Base-by-base conservation (phyloP, 257 asterid genomes). In the Primulina tabacum region DNA sequence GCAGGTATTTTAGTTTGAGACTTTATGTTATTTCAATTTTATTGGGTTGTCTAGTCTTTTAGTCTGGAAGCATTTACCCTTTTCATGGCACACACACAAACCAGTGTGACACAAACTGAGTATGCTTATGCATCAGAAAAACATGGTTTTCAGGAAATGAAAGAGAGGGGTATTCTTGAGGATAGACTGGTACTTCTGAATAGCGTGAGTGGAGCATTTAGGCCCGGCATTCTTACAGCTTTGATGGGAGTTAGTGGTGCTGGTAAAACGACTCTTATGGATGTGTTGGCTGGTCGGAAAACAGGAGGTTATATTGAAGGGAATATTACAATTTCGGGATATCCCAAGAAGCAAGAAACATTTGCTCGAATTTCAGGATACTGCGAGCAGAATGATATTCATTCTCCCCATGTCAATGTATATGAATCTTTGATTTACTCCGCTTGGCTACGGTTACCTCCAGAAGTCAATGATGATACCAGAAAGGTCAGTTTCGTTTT, bases 231-330 rank as follows among this genome's bases (percentile, higher is more conserved):
- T 70, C 84, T 88, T 26, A 81, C 92, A 11, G 90, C 95, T 70
- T 64, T 88, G 59, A 86, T 88, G 92, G 95, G 95, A 28, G 89
- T 88, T 12, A 88, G 90, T 60, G 95, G 95, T 21, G 95, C 95
- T 0, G 95, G 95, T 0, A 88, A 88, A 78, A 88, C 95, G 1
- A 88, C 95, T 10, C 84, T 88, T 28, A 82, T 88, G 95, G 95
- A 88, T 34, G 95, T 88, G 6, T 71, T 88, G 70, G 90, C 92
- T 12, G 95, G 92, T 34, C 78, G 95, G 50, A 88, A 88, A 78
- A 88, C 90, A 0, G 89, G 90, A 28, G 95, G 95, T n/a, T 81
- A 88, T 62, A 80, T 82, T 37, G 76, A 86, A 6, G 95, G 95
- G 35, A 74, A 73, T 62, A 86, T 88, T 32, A 84, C 78, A 10